Base-by-base conservation (phyloP, 805 yeast species). In the Pichia cephalocereana region DNA sequence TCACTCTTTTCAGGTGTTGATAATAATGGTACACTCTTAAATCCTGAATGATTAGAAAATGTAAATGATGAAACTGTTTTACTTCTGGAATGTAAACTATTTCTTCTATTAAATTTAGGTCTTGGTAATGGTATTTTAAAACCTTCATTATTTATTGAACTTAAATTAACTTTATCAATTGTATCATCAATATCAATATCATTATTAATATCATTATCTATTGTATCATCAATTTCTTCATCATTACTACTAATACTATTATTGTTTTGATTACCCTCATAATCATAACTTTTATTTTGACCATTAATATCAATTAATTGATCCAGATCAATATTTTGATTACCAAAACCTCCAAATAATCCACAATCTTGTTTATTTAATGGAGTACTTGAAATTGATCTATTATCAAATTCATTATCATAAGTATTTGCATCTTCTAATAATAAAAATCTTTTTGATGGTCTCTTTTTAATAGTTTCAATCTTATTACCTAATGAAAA, bases 271-370 rank as follows among this genome's bases (percentile, higher is more conserved):
- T 23, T 23, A 23, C 7, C 26, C 26, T 23, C 26, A 23, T 23
- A 23, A 23, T 23, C 26, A 14, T 34, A 12, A 7, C 12, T 14
- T 10, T 34, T 34, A 10, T 12, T 14, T n/a, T n/a, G n/a, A 14
- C 37, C 17, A 34, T 15, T 12, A 14, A 34, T 34, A 15, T 34
- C 59, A 48, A 58, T 55, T 18, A 59, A 42, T 36, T 42, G 46
- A 46, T 62, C 66, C 32, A 62, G 51, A 46, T 55, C 60, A 19
- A 62, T 44, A 11, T 47, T 41, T 12, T 43, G 44, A 27, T 52
- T 53, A 15, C 61, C 63, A 40, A 57, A 51, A 3, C 64, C 64
- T 15, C 64, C 64, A 19, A 61, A 53, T 37, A 58, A 54, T 7
- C 62, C 63, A 10, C 37, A 5, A 19, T 44, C 52, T 32, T 14